Percentiles rank a stretch among this genome's conserved stretches.
phyloP scores from a whole-genome alignment of 2,329 filamentous ascomycete species.

The Epichloe gansuensis region DNA sequence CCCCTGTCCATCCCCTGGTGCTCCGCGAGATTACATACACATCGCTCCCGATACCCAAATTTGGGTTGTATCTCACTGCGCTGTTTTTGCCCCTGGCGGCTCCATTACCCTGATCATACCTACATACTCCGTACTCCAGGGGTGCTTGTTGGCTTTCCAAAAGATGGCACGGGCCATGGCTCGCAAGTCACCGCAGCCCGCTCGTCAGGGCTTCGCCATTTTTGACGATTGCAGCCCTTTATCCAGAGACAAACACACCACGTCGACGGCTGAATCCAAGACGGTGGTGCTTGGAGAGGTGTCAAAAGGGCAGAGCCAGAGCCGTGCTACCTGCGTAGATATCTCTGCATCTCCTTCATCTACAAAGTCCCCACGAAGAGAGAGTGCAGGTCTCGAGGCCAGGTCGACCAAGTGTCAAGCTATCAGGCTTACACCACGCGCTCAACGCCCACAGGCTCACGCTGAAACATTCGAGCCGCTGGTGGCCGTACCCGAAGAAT shows the following conservation, averaged over 20 bases:
- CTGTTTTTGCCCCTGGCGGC: neutral
- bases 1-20: neutral
- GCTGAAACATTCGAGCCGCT: conserved; percentile 22
- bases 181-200: neutral
- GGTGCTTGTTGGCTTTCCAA: neutral
- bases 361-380: conserved; percentile 1
- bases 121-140: neutral
- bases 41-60: neutral
- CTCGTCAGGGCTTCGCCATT: conserved; percentile 2
- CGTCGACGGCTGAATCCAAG: neutral
- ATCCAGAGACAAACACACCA: neutral
- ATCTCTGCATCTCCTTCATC: neutral
- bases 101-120: neutral
- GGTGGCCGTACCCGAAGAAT: conserved; percentile 19
- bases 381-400: conserved; percentile 4
- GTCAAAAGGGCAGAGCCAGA: conserved; percentile 3
- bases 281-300: conserved; percentile 5
- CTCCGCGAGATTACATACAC: conserved; percentile 5
- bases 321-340: neutral
- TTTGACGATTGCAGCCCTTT: conserved; percentile 1
- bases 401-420: conserved; percentile 6
- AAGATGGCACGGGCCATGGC: neutral
- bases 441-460: conserved; percentile 18
- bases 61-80: neutral
- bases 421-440: conserved; percentile 11